Base-by-base conservation (phyloP, 2,329 filamentous ascomycete genomes). In the Penicillium hordei region DNA sequence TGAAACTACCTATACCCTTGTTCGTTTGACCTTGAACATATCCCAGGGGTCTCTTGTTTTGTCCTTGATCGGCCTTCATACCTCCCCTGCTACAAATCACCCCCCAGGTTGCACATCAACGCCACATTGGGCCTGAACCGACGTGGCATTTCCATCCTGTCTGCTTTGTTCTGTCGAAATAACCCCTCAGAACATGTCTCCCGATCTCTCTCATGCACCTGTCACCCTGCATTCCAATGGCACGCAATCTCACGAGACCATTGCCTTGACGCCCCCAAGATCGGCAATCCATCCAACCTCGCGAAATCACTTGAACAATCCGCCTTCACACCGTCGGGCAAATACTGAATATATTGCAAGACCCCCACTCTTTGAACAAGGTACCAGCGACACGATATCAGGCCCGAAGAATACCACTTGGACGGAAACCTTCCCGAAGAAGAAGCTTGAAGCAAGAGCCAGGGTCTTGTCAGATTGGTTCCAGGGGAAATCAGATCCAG, bases 391-490 rank as follows among this genome's bases (percentile, higher is more conserved):
- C 52, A 48, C 68, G 6, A 58, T 60, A 49, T 57, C 63, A 43
- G 55, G 34, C 21, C 27, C 54, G 25, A 60, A 59, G 29, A 62
- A 38, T 38, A 48, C 57, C 40, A 55, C 58, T 25, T 66, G 65
- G 59, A 65, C 63, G 17, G 69, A 69, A 34, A 72, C 65, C 31
- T 61, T 63, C 31, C 62, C 70, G 10, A 68, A 67, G 39, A 70
- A 67, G 61, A 72, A 68, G 52, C 46, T 74, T 7, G 72, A 69
- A 62, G 67, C 68, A 34, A 61, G 71, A 55, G 71, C 71, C 34
- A 72, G 68, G 48, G 61, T 70, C n/a, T 63, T 83, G 36, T 77
- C 79, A 50, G 77, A 77, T 61, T 82, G 81, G 80, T 84, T 84
- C 68, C 79, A 79, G 65, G 81, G 81, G 38, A 75, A 78, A 49